Base-by-base conservation (phyloP, 345 rosid species). In the Geranium rotundifolium region DNA sequence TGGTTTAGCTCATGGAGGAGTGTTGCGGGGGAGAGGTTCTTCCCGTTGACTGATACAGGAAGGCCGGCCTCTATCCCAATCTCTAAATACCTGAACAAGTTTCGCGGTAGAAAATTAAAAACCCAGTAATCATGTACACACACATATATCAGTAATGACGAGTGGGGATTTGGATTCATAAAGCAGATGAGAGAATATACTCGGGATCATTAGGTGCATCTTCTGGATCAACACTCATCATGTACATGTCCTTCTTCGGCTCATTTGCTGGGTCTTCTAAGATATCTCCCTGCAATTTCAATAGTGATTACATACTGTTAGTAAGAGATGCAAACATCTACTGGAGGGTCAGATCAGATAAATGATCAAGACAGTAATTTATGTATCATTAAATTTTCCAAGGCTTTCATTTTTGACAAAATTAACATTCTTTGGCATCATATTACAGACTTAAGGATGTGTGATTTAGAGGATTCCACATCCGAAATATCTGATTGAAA, bases 221-320 rank as follows among this genome's bases (percentile, higher is more conserved):
- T 77, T 86, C 95, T 0, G 97, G 99, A 68, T 86, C 86, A n/a
- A 80, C 83, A 62, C 81, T 71, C 91, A 90, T 82, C 97, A 93
- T 93, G 73, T 82, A 90, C 97, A 93, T 93, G 57, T 93, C 96
- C 69, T 83, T 84, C 67, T 88, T 81, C 0, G 99, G 96, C 82
- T 90, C 96, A 46, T 82, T 88, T 23, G 86, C 90, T 4, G 97
- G 99, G 71, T 93, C 92, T 80, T 93, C 97, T 80, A 93, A 74
- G 54, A 93, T 80, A 76, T 93, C 99, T 39, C 99, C 96, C 95
- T 92, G 71, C 58, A 46, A 46, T 46, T 9, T 46, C 15, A 46
- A 34, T 34, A 34, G 41, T 34, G 41, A 34, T 4, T 34, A 14
- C 52, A 46, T 46, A 12, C 15, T 2, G 15, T 46, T 9, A 4